Conservation (phyloP, 2,329 filamentous ascomycete species). For the Orbilia brochopaga region DNA sequence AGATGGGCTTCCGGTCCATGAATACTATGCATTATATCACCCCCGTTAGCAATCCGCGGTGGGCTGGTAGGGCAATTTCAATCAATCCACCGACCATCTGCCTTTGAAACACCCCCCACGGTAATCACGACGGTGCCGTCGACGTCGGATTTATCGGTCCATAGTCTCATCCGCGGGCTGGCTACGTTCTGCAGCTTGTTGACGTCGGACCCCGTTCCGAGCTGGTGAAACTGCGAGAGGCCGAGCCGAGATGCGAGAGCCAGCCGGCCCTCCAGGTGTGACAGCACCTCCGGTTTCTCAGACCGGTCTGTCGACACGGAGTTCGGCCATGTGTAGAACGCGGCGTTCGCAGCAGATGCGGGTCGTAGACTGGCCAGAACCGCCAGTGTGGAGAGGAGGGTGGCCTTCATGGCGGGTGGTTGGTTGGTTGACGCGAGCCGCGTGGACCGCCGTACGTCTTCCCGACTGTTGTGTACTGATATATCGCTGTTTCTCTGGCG, state of each 20-base stretch:
- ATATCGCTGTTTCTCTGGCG: not conserved
- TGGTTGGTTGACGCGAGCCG: conserved; percentile 24
- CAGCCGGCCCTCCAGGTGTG: conserved; percentile 29
- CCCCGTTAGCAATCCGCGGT: conserved; percentile 9
- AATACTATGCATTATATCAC: conserved; percentile 10
- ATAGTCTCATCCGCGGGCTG: conserved; percentile 28
- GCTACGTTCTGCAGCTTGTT: conserved; percentile 46
- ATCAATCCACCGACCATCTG: conserved; percentile 21
- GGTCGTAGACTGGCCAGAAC: conserved; percentile 32
- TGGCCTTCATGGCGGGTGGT: conserved; percentile 36
- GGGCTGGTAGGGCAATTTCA: not conserved
- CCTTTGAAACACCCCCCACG: conserved; percentile 36
- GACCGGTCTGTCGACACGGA: conserved; percentile 16
- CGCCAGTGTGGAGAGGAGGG: conserved; percentile 36
- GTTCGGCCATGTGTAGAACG: conserved; percentile 49
- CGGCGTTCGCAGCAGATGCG: conserved; percentile 34
- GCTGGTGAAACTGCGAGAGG: conserved; percentile 49
- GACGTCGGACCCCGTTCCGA: conserved; percentile 33
- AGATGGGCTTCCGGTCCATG: conserved; percentile 20
- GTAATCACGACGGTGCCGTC: conserved; percentile 35
- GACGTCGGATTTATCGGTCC: conserved; percentile 32
- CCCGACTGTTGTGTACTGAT: not conserved
- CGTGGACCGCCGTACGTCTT: not conserved
- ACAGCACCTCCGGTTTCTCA: conserved; percentile 33
- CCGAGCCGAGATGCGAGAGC: conserved; percentile 44